phyloP scores from a whole-genome alignment of 2,329 filamentous ascomycete genomes.

The Penicillium sp. region DNA sequence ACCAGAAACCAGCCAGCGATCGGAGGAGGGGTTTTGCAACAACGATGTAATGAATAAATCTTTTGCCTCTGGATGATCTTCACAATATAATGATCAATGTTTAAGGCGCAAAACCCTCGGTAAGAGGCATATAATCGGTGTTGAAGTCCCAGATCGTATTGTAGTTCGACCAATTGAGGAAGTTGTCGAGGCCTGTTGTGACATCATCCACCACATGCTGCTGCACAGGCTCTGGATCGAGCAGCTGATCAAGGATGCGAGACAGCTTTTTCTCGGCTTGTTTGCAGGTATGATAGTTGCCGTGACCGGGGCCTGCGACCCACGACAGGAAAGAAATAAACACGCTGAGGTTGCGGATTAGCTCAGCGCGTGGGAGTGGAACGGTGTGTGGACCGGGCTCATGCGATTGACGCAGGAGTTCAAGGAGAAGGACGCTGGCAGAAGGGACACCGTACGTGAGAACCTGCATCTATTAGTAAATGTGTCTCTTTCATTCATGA shows the following conservation, averaged over 20 bases:
- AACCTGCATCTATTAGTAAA: slow-evolving; percentile 18
- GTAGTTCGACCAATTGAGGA: slow-evolving; percentile 36
- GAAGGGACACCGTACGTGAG: slow-evolving; percentile 35
- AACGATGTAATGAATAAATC: neutral
- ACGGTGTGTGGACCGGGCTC: slow-evolving; percentile 25
- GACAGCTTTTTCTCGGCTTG: slow-evolving; percentile 38
- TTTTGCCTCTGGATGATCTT: neutral
- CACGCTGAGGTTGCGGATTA: slow-evolving; percentile 37
- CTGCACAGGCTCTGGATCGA: slow-evolving; percentile 35
- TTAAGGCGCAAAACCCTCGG: slow-evolving; percentile 22
- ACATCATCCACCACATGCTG: slow-evolving; percentile 30
- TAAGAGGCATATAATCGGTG: slow-evolving; percentile 26
- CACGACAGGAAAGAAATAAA: slow-evolving; percentile 35
- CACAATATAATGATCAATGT: neutral
- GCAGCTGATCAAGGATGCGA: slow-evolving; percentile 35
- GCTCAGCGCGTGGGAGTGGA: slow-evolving; percentile 29
- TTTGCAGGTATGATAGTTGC: slow-evolving; percentile 37
- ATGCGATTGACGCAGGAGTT: slow-evolving; percentile 35
- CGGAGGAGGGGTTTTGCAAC: neutral
- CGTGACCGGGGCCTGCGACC: slow-evolving; percentile 34
- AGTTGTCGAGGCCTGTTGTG: slow-evolving; percentile 30
- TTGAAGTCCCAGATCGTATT: slow-evolving; percentile 34
- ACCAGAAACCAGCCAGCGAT: slow-evolving; percentile 2
- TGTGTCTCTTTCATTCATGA: neutral
- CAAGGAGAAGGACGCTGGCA: slow-evolving; percentile 34